phyloP scores from a whole-genome alignment of 805 yeast species.

The Peterozyma xylosa region DNA sequence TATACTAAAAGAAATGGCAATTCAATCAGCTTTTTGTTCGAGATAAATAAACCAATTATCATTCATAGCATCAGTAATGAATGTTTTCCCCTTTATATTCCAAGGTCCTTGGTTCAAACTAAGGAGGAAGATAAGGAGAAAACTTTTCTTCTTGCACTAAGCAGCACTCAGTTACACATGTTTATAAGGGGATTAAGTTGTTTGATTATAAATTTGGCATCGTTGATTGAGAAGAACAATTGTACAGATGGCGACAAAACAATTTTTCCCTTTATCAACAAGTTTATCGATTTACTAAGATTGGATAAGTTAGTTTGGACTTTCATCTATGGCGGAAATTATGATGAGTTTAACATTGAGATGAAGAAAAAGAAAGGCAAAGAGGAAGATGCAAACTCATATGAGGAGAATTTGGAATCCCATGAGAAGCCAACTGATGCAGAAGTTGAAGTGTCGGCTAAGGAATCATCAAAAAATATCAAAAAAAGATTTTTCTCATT shows the following conservation, averaged over 20 bases:
- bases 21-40: neutral
- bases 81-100: conserved; percentile 8
- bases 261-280: neutral
- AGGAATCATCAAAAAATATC: too few species aligned
- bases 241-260: neutral
- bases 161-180: neutral
- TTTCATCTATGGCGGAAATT: neutral
- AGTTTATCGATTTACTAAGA: neutral
- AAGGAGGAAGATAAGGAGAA: neutral
- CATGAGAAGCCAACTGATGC: too few species aligned
- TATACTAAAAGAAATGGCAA: neutral
- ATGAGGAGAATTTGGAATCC: too few species aligned
- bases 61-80: conserved; percentile 2
- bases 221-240: neutral
- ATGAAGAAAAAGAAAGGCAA: too few species aligned
- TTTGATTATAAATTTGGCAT: neutral
- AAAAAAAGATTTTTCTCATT: neutral
- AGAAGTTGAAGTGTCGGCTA: too few species aligned
- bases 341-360: neutral
- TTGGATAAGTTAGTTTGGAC: neutral
- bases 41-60: conserved; percentile 6
- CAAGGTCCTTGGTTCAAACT: neutral
- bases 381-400: too few species aligned
- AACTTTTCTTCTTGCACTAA: neutral
- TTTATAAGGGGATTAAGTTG: neutral